Percentiles rank a stretch among this genome's conserved stretches.
These are phyloP conservation scores for Sapria himalayana DNA, from an alignment of 345 rosid genomes.

Conservation along the genomic window DNA sequence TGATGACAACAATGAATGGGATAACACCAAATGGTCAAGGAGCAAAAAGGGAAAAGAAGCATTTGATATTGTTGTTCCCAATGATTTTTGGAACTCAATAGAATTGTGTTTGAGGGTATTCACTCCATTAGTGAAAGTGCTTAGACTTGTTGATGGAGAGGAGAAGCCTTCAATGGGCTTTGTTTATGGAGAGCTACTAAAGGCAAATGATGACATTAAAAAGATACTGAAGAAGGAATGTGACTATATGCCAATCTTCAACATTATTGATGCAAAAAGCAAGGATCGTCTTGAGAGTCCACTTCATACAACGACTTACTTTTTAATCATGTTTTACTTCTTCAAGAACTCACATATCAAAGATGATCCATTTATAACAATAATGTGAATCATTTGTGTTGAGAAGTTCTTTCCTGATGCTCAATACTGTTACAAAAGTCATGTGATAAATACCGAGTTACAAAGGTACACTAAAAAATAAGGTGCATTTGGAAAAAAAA, in stretches of 20 bases:
- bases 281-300: too few relatives aligned
- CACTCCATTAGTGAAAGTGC: background rate
- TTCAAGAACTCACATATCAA: background rate
- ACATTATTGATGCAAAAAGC: background rate
- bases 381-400: too few relatives aligned
- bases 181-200: background rate
- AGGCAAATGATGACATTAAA: background rate
- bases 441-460: too few relatives aligned
- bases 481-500: too few relatives aligned
- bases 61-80: background rate
- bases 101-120: background rate
- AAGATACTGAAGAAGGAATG: background rate
- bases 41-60: background rate
- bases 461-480: too few relatives aligned
- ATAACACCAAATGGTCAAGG: background rate
- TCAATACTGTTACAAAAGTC: too few relatives aligned
- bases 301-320: background rate
- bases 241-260: background rate
- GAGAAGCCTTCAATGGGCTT: background rate
- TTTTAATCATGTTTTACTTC: background rate
- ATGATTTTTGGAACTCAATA: background rate
- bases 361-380: background rate
- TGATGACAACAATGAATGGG: background rate
- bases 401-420: too few relatives aligned
- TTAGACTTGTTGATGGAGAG: background rate